Base-by-base conservation (phyloP, 2,329 filamentous ascomycete genomes). In the Hypomyces rosellus region DNA sequence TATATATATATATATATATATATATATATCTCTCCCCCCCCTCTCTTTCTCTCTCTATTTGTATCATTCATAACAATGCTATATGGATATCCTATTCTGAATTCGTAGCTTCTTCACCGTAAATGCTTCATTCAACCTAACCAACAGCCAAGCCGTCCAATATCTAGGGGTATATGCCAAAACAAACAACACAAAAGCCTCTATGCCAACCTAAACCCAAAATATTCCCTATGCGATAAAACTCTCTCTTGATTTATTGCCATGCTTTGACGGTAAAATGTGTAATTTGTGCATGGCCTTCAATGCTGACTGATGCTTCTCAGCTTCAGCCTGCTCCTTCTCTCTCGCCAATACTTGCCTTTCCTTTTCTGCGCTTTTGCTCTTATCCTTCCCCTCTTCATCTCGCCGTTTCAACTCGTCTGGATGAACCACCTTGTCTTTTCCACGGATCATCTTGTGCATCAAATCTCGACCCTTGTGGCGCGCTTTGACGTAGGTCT, bases 401-500 rank as follows among this genome's bases (percentile, higher is more conserved):
- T 86, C 79, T 46, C 69, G 71, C 54, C 71, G 70, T 41, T 69
- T 73, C 48, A 75, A 74, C 61, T 81, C 78, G 53, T 85, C 81
- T 0, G 84, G 84, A 37, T 78, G 72, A 2, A 86, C 55, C 7
- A 85, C 61, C 59, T 82, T 84, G 50, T 82, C 81, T 52, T 81
- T 76, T 25, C 74, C 66, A 34, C 78, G 72, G 22, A 74, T 67
- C 36, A 80, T 59, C 52, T 77, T 78, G 50, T 71, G 52, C 25
- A 71, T 61, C 11, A 76, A 58, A 42, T 70, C 67, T 68, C 86
- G 87, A 34, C 85, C 76, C 62, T 83, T 83, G 51, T 75, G 74
- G 45, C 84, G 81, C 12, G 84, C 85, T 59, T 83, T 83, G 45
- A 85, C 70, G 62, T 95, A 96, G 13, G 83, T 79, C 71, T 96